Evolutionary conservation across 805 yeast species (phyloP), one percentile per base, ranked within the genome.

Genomic region (Candida xiaguanensis): DNA sequence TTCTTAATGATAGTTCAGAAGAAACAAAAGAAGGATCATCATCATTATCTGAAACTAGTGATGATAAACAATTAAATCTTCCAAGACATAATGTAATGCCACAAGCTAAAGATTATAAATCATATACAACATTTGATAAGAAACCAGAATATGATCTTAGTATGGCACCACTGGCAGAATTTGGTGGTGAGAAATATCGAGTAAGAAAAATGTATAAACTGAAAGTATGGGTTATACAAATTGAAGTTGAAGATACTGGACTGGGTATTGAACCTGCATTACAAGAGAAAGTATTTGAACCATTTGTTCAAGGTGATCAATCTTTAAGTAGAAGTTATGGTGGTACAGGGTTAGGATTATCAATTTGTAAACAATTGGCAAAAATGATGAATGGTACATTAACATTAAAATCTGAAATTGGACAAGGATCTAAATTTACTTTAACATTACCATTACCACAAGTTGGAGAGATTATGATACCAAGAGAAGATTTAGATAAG

Each of bases 281-380:
- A 39, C 96, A 86, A 53, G 80, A 80, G 31, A 79, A 84, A 44
- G 95, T 91, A 1, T 91, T 91, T 59, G 97, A 93, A 53, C 97
- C 98, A 1, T 91, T 91, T 67, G 89, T 90, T 14, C 99, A 91
- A 64, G 99, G 98, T 38, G 98, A 91, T 55, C 96, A 89, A 59
- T 88, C 96, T 0, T 69, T 88, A 19, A 85, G 95, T 4, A 74
- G 95, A 54, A 86, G 90, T 41, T 82, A 85, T 55, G 97, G 98
- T 42, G 99, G 99, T 49, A 93, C 97, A 0, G 99, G 98, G 2
- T 69, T 91, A 34, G 99, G 99, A 1, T 72, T 91, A 31, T 74
- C 81, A 1, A 91, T 91, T 53, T 93, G 97, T 62, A 72, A 87
- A 43, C 97, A 91, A 60, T 74, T 93, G 43, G 96, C 96, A 0